Conservation (phyloP, 805 yeast genomes). For the Candida vartiovaarae region DNA sequence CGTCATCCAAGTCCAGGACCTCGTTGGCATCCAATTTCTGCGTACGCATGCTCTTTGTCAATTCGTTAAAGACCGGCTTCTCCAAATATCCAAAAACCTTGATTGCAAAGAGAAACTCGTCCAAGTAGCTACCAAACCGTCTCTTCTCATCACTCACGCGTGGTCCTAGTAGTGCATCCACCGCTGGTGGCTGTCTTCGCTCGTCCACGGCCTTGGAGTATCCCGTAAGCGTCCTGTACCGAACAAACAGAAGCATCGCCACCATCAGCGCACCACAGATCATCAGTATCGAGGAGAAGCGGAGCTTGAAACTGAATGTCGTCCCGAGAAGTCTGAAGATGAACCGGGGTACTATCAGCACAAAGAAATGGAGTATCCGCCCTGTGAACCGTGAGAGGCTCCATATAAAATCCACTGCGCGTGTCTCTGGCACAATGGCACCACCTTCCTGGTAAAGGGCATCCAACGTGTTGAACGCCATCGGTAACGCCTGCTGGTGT, state of each 20-base stretch:
- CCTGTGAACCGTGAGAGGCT: conserved; percentile 5
- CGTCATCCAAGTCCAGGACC: conserved; percentile 61
- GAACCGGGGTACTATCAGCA: conserved; percentile 22
- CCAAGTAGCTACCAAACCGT: conserved; percentile 59
- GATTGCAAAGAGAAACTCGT: conserved; percentile 85
- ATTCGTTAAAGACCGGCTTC: conserved; percentile 82
- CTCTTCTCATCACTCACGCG: conserved; percentile 27
- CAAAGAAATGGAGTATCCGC: conserved; percentile 1
- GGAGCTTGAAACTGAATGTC: conserved; percentile 26
- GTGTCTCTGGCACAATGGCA: background rate
- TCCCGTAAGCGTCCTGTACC: conserved; percentile 12
- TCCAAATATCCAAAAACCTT: conserved; percentile 93
- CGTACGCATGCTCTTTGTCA: conserved; percentile 88
- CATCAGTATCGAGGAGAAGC: conserved; percentile 11
- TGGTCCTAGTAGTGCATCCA: conserved; percentile 8
- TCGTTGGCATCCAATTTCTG: conserved; percentile 76
- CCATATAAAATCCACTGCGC: background rate
- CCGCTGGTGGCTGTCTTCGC: conserved; percentile 30
- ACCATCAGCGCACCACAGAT: conserved; percentile 5
- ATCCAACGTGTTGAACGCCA: background rate
- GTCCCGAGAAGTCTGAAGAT: conserved; percentile 31
- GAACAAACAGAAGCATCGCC: conserved; percentile 9
- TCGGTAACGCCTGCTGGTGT: background rate
- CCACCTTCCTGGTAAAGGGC: no score
- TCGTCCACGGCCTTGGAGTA: conserved; percentile 24